Conservation (phyloP, 495 filamentous ascomycete species). For the Thozetella sp. region DNA sequence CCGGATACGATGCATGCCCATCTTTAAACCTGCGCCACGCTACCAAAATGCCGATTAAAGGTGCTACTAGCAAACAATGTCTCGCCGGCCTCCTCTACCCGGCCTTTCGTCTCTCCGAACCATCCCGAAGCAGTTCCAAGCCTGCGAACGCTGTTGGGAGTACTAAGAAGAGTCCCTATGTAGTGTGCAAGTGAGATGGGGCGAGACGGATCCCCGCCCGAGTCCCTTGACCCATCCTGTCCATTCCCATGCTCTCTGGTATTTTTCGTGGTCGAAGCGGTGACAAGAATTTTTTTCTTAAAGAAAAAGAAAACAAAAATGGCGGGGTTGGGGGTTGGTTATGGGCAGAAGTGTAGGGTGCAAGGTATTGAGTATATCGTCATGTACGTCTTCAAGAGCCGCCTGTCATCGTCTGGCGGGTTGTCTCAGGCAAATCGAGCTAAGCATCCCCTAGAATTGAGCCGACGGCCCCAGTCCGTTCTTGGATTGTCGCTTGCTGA, state of each 20-base stretch:
- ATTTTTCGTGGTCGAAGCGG: neutral
- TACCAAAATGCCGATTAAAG: slow-evolving; percentile 24
- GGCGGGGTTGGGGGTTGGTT: too few species aligned
- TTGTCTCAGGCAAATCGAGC: neutral
- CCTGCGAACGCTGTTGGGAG: neutral
- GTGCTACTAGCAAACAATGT: slow-evolving; percentile 5
- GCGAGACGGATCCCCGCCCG: neutral
- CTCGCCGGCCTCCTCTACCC: neutral
- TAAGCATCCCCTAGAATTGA: slow-evolving; percentile 56
- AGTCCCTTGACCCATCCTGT: neutral
- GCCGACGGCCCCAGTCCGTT: slow-evolving; percentile 73
- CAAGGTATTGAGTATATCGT: too few species aligned
- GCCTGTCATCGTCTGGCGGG: neutral
- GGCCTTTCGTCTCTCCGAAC: neutral
- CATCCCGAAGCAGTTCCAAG: neutral
- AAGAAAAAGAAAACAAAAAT: neutral
- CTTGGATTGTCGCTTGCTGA: slow-evolving; percentile 88
- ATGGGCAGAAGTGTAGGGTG: too few species aligned
- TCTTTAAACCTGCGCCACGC: slow-evolving; percentile 16
- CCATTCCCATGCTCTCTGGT: neutral
- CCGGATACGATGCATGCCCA: slow-evolving; percentile 7
- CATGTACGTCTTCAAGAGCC: neutral
- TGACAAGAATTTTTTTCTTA: too few species aligned
- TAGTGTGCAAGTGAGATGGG: neutral
- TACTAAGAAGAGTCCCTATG: neutral